Evolutionary conservation across 2,329 filamentous ascomycete species (phyloP).

Genomic region (Ophiostoma sp.): DNA sequence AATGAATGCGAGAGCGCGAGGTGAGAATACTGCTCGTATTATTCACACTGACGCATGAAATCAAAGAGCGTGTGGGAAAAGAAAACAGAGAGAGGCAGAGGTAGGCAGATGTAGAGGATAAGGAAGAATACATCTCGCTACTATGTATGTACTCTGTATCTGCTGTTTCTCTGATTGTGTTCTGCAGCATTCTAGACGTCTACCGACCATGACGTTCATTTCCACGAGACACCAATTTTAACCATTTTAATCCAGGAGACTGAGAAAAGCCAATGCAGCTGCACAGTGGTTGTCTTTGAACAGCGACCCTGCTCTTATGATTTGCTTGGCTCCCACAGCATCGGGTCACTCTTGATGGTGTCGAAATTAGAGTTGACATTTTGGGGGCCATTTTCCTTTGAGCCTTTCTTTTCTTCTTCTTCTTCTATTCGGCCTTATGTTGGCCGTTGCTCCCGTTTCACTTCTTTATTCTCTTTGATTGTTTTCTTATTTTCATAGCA

Average conservation of each 20-base stretch:
- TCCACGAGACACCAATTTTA: no score
- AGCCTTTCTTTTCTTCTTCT: neutral
- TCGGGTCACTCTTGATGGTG: neutral
- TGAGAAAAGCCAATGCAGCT: no score
- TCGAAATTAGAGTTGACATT: neutral
- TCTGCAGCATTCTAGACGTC: no score
- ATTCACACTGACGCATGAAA: neutral
- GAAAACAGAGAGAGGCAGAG: no score
- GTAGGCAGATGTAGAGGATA: no score
- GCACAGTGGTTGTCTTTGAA: no score
- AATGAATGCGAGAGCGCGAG: neutral
- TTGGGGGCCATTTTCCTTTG: neutral
- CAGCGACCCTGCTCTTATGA: no score
- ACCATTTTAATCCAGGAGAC: no score
- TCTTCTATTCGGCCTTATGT: neutral
- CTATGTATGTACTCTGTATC: no score
- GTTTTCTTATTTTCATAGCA: neutral
- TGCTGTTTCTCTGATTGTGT: no score
- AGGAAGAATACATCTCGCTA: no score
- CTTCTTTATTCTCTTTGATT: neutral
- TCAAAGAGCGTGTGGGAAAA: neutral
- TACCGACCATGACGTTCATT: no score
- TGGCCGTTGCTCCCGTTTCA: neutral
- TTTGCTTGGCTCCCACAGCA: neutral
- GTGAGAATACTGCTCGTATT: neutral